Conservation (phyloP, 73 alveolate species). For the Paramecium primaurelia region DNA sequence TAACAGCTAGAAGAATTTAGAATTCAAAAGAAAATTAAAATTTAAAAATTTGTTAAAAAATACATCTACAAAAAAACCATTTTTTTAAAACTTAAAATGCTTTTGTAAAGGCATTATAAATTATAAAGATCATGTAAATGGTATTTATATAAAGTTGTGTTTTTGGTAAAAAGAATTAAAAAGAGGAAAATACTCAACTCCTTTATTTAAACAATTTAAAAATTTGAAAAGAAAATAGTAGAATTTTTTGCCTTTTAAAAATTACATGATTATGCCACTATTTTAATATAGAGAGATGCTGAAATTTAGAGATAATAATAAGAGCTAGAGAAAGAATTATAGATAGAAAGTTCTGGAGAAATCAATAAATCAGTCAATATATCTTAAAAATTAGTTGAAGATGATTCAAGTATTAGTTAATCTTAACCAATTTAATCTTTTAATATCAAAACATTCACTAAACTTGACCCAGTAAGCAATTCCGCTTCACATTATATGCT, state of each 20-base stretch:
- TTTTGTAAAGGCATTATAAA: background rate
- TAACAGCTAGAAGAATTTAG: background rate
- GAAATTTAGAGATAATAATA: background rate
- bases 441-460: background rate
- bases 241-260: background rate
- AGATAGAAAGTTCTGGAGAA: background rate
- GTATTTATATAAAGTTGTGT: background rate
- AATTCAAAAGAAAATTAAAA: background rate
- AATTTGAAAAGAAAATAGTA: background rate
- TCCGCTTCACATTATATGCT: background rate
- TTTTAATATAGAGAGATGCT: background rate
- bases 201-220: background rate
- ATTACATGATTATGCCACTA: background rate
- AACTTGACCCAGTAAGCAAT: background rate
- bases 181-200: background rate
- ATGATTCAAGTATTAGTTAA: background rate
- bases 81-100: background rate
- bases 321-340: background rate
- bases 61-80: background rate
- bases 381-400: background rate
- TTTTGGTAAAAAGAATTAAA: background rate
- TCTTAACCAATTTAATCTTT: background rate
- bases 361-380: background rate
- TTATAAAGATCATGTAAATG: background rate
- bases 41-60: background rate